phyloP scores from a whole-genome alignment of 306 rosid species.

The Argentina anserina region DNA sequence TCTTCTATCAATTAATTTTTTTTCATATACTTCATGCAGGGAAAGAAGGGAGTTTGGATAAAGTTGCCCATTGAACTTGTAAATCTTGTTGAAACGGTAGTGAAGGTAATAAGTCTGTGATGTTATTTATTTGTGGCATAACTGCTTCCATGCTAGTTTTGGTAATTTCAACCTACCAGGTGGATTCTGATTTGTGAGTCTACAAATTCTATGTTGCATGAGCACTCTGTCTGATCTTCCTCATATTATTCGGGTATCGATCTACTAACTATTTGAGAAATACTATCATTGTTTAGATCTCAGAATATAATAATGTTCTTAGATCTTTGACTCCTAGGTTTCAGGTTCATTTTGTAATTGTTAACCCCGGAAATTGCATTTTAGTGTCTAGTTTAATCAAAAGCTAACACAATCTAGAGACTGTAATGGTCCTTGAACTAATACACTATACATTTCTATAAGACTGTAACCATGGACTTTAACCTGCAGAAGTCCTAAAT shows the following conservation, averaged over 20 bases:
- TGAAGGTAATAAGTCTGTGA: constrained; percentile 47
- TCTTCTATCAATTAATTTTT: not conserved
- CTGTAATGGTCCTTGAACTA: not conserved
- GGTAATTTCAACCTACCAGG: not conserved
- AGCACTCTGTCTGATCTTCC: not conserved
- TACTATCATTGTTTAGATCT: not conserved
- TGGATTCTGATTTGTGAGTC: not conserved
- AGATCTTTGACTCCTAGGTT: not conserved
- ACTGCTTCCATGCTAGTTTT: not conserved
- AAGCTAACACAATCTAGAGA: not conserved
- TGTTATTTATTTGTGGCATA: not conserved
- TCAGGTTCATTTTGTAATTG: not conserved
- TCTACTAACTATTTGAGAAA: not conserved
- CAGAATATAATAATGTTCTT: not conserved
- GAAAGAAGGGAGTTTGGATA: constrained; percentile 73
- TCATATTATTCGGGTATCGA: not conserved
- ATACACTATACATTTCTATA: not conserved
- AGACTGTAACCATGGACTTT: not conserved
- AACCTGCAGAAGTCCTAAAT: not conserved
- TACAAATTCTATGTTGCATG: not conserved
- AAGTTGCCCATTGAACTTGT: constrained; percentile 64
- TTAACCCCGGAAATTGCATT: not conserved
- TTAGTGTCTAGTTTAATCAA: not conserved
- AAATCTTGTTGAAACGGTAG: constrained; percentile 56
- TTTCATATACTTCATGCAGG: constrained; percentile 34